Conservation (phyloP, 2,329 filamentous ascomycete genomes). For the Botrytis pseudocinerea region DNA sequence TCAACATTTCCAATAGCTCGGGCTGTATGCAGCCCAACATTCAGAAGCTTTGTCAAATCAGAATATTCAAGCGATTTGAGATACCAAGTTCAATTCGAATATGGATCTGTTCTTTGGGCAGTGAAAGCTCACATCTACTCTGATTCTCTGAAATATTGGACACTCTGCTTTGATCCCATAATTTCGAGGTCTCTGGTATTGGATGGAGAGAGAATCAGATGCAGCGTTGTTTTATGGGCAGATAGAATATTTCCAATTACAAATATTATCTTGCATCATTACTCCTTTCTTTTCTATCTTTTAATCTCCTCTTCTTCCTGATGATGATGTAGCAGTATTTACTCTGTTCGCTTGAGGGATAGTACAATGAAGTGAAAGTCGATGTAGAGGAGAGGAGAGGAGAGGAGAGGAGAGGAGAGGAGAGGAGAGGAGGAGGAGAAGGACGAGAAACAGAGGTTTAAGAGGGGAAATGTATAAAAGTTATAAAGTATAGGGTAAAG, state of each 20-base stretch:
- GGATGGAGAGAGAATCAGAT: background rate
- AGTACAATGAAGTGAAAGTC: background rate
- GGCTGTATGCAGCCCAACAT: background rate
- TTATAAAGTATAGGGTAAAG: background rate
- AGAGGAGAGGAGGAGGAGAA: background rate
- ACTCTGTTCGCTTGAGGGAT: background rate
- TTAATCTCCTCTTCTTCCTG: background rate
- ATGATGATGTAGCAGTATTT: background rate
- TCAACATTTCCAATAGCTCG: background rate
- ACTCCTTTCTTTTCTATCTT: background rate
- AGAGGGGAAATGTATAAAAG: background rate
- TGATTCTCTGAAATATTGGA: background rate
- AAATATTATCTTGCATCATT: background rate
- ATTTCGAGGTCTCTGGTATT: background rate
- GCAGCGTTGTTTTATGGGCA: background rate
- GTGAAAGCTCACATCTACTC: background rate
- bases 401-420: too few relatives aligned
- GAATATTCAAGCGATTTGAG: background rate
- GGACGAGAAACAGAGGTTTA: background rate
- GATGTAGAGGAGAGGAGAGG: background rate
- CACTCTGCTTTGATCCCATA: background rate
- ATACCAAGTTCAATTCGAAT: background rate
- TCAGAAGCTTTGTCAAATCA: background rate
- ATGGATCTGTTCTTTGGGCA: background rate
- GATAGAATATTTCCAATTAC: background rate